A percentile compares a stretch with the other conserved stretches of the same genome.
These are phyloP conservation scores for Picochlorum sp. DNA, from an alignment of 139 green algal species.

Conservation along the genomic window DNA sequence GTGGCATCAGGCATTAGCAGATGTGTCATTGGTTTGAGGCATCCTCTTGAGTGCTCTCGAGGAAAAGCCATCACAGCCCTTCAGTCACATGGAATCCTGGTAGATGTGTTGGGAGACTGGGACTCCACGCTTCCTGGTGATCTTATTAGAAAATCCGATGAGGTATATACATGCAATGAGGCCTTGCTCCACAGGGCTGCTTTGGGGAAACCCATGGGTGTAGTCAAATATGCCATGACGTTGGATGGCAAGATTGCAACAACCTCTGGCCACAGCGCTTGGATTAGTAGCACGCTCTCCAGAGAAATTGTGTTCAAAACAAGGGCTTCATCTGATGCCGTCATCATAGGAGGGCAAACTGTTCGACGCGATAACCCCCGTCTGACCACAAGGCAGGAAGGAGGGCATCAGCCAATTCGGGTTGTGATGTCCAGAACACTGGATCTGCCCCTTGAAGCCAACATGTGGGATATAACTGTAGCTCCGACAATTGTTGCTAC, in stretches of 20 bases:
- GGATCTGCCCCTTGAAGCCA: conserved; percentile 79
- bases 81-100: conserved; percentile 48
- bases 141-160: conserved; percentile 1
- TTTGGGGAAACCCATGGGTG: conserved; percentile 51
- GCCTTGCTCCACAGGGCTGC: conserved; percentile 61
- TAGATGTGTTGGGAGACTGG: conserved; percentile 47
- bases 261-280: conserved; percentile 77
- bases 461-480: conserved; percentile 75
- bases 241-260: conserved; percentile 97
- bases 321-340: conserved; percentile 65
- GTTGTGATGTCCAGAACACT: conserved; percentile 89
- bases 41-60: conserved; percentile 69
- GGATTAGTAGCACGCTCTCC: conserved; percentile 69
- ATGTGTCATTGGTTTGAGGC: conserved; percentile 84
- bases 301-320: conserved; percentile 70
- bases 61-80: conserved; percentile 51
- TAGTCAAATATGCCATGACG: conserved; percentile 99
- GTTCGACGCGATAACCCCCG: conserved; percentile 85
- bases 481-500: conserved; percentile 97
- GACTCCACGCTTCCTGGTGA: neutral
- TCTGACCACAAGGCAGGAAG: conserved; percentile 82
- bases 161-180: conserved; percentile 67
- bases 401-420: conserved; percentile 71
- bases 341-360: conserved; percentile 91
- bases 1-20: conserved; percentile 55